Percentiles rank a stretch among this genome's conserved stretches.
Evolutionary conservation across 805 yeast genomes (phyloP).

Genomic region (Kurtzmaniella fragi): DNA sequence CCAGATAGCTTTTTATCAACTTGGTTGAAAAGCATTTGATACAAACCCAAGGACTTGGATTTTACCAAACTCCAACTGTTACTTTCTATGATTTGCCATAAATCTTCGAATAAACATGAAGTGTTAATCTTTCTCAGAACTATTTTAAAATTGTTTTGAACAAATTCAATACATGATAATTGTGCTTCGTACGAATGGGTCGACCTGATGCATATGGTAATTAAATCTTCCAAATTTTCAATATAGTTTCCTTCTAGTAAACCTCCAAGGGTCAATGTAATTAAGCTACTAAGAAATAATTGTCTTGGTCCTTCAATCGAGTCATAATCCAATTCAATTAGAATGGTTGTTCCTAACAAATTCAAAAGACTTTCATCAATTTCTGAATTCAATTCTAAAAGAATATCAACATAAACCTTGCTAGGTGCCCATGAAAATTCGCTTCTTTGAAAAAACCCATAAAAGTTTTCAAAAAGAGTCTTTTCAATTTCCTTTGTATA

Average conservation of each 20-base stretch:
- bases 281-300: conserved; percentile 33
- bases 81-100: conserved; percentile 18
- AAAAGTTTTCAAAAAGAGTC: no score
- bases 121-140: conserved; percentile 1
- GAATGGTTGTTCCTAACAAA: conserved; percentile 31
- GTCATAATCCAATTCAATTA: conserved; percentile 14
- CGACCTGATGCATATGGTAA: conserved; percentile 33
- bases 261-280: conserved; percentile 21
- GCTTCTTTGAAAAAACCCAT: conserved; percentile 1
- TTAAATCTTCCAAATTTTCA: conserved; percentile 18
- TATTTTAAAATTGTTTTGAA: conserved; percentile 7
- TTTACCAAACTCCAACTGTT: conserved; percentile 42
- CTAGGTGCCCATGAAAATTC: conserved; percentile 17
- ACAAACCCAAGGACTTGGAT: conserved; percentile 32
- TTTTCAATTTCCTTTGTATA: no score
- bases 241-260: conserved; percentile 8
- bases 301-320: conserved; percentile 47
- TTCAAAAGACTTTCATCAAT: conserved; percentile 5
- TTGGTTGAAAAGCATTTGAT: conserved; percentile 16
- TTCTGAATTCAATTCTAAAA: conserved; percentile 7
- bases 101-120: conserved; percentile 2
- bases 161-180: conserved; percentile 31
- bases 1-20: conserved; percentile 13
- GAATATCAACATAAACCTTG: conserved; percentile 24
- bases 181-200: conserved; percentile 40